Percentiles rank a stretch among this genome's conserved stretches.
Evolutionary conservation across 2,329 filamentous ascomycete genomes (phyloP).

Genomic region (Akanthomyces uredinophilus): DNA sequence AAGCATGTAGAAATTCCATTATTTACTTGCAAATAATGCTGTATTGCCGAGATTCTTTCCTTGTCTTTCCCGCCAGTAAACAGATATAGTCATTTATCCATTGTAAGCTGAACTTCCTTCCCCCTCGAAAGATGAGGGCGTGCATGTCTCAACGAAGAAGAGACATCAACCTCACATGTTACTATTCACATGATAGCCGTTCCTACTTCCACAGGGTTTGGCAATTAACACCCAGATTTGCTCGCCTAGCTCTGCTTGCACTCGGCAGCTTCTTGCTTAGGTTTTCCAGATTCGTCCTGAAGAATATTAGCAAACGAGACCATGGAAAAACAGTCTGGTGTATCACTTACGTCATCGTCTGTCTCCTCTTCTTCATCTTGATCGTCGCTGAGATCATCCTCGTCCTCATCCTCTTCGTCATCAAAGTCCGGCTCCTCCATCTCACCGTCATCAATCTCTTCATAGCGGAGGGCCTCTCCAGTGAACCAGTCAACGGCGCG

Average conservation of each 20-base stretch:
- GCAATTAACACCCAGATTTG: background rate
- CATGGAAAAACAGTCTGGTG: background rate
- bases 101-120: slow-evolving; percentile 4
- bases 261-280: slow-evolving; percentile 89
- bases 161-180: background rate
- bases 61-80: background rate
- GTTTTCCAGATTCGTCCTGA: slow-evolving; percentile 81
- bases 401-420: slow-evolving; percentile 90
- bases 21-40: slow-evolving; percentile 5
- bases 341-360: slow-evolving; percentile 63
- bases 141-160: background rate
- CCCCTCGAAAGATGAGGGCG: background rate
- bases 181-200: background rate
- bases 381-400: slow-evolving; percentile 78
- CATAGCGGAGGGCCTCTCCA: slow-evolving; percentile 92
- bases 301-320: slow-evolving; percentile 11
- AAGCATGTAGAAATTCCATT: slow-evolving; percentile 3
- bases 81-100: slow-evolving; percentile 2
- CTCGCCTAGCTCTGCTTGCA: slow-evolving; percentile 82
- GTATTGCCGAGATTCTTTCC: background rate
- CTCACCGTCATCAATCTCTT: slow-evolving; percentile 82
- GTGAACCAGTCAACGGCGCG: slow-evolving; percentile 99
- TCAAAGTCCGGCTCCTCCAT: slow-evolving; percentile 77
- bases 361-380: slow-evolving; percentile 78
- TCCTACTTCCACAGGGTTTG: slow-evolving; percentile 5